Percentiles rank a stretch among this genome's conserved stretches.
Conservation (phyloP, 2,329 filamentous ascomycete genomes). For the Gremmenia infestans region DNA sequence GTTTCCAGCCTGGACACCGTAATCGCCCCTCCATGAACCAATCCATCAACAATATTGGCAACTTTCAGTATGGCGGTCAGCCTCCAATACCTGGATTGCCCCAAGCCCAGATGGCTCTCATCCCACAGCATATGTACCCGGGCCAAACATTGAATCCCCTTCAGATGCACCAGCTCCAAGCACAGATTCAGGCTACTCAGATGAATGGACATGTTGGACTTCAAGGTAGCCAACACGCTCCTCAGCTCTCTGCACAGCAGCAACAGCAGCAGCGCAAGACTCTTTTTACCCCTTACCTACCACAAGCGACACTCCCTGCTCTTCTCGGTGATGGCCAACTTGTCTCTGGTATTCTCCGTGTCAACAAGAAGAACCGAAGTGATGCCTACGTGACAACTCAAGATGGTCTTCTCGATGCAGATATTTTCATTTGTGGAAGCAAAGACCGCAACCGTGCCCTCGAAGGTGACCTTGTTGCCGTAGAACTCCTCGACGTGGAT, state of each 20-base stretch:
- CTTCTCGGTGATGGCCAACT: constrained; percentile 88
- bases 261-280: constrained; percentile 95
- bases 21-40: constrained; percentile 78
- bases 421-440: constrained; percentile 99
- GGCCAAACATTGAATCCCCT: constrained; percentile 84
- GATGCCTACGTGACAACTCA: constrained; percentile 95
- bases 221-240: constrained; percentile 67
- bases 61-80: constrained; percentile 85
- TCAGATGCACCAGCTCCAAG: constrained; percentile 85
- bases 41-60: constrained; percentile 76
- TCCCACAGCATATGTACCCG: constrained; percentile 70
- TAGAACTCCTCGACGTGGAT: constrained; percentile 94
- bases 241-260: constrained; percentile 61
- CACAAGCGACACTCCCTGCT: constrained; percentile 87
- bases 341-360: constrained; percentile 90
- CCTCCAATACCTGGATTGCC: constrained; percentile 83
- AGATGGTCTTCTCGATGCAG: constrained; percentile 82
- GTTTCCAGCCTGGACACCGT: constrained; percentile 91
- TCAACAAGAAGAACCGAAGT: constrained; percentile 99
- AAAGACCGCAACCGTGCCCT: constrained; percentile 97
- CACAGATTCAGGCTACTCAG: constrained; percentile 76
- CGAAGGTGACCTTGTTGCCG: constrained; percentile 90
- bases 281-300: constrained; percentile 94
- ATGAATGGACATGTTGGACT: constrained; percentile 70
- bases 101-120: constrained; percentile 76